Percentiles rank a stretch among this genome's conserved stretches.
Conservation (phyloP, 2,329 filamentous ascomycete genomes). For the Penicillium sp. region DNA sequence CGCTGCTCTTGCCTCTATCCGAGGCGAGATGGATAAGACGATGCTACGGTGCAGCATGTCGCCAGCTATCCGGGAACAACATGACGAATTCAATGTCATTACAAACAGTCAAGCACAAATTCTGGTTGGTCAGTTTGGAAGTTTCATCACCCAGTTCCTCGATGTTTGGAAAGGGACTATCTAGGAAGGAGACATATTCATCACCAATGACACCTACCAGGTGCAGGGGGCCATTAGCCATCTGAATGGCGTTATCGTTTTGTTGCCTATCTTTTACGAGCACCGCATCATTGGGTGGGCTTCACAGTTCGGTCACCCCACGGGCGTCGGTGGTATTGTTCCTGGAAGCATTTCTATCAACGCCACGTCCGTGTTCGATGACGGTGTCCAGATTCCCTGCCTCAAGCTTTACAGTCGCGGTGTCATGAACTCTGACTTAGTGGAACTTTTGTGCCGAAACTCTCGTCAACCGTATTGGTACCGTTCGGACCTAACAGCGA, state of each 20-base stretch:
- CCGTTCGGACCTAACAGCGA: slow-evolving; percentile 54
- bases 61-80: slow-evolving; percentile 58
- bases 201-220: slow-evolving; percentile 59
- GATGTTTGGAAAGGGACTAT: slow-evolving; percentile 54
- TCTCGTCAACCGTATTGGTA: slow-evolving; percentile 58
- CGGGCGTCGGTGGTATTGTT: slow-evolving; percentile 55
- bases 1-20: slow-evolving; percentile 53
- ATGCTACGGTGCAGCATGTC: slow-evolving; percentile 60
- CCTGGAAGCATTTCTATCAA: slow-evolving; percentile 60
- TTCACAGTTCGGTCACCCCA: slow-evolving; percentile 59
- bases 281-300: slow-evolving; percentile 56
- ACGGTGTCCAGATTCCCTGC: slow-evolving; percentile 58
- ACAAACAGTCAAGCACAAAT: slow-evolving; percentile 57
- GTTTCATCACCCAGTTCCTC: slow-evolving; percentile 58
- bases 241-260: slow-evolving; percentile 58
- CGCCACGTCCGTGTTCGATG: slow-evolving; percentile 56
- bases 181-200: slow-evolving; percentile 58
- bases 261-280: slow-evolving; percentile 56
- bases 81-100: slow-evolving; percentile 62
- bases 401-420: slow-evolving; percentile 56
- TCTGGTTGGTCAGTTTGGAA: slow-evolving; percentile 59
- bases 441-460: slow-evolving; percentile 56
- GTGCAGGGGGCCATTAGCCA: slow-evolving; percentile 58
- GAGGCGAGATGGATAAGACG: slow-evolving; percentile 58
- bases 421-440: slow-evolving; percentile 52